phyloP scores from a whole-genome alignment of 192 early-diverging fungal species.

The Coemansia sp. region DNA sequence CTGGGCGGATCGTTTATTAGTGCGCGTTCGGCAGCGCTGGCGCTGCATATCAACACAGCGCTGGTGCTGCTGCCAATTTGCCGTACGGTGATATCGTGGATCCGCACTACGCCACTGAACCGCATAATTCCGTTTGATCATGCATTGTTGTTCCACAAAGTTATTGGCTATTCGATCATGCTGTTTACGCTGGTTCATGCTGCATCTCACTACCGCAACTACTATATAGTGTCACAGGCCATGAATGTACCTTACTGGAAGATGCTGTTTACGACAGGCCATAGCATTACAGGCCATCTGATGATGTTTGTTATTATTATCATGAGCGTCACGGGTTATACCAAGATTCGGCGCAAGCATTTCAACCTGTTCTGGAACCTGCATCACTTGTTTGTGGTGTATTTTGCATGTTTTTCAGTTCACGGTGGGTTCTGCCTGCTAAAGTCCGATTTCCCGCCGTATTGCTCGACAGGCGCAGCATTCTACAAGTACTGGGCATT shows the following conservation, averaged over 20 bases:
- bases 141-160: constrained; percentile 78
- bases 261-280: constrained; percentile 65
- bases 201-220: constrained; percentile 78
- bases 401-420: constrained; percentile 74
- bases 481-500: constrained; percentile 82
- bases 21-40: constrained; percentile 62
- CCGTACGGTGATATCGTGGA: constrained; percentile 72
- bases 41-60: constrained; percentile 76
- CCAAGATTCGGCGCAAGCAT: constrained; percentile 52
- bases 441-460: constrained; percentile 60
- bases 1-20: constrained; percentile 59
- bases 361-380: constrained; percentile 83
- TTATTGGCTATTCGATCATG: constrained; percentile 73
- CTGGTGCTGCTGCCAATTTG: constrained; percentile 80
- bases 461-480: constrained; percentile 68
- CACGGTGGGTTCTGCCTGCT: constrained; percentile 86
- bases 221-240: constrained; percentile 35
- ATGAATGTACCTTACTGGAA: constrained; percentile 40
- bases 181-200: constrained; percentile 73
- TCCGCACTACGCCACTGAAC: constrained; percentile 71
- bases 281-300: constrained; percentile 79
- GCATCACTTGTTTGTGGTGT: constrained; percentile 82
- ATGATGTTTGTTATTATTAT: constrained; percentile 68
- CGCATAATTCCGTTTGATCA: constrained; percentile 82
- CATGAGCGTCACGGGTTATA: constrained; percentile 72